A percentile compares a stretch with the other conserved stretches of the same genome.
phyloP scores from a whole-genome alignment of 495 filamentous ascomycete species.

The Parathielavia appendiculata region DNA sequence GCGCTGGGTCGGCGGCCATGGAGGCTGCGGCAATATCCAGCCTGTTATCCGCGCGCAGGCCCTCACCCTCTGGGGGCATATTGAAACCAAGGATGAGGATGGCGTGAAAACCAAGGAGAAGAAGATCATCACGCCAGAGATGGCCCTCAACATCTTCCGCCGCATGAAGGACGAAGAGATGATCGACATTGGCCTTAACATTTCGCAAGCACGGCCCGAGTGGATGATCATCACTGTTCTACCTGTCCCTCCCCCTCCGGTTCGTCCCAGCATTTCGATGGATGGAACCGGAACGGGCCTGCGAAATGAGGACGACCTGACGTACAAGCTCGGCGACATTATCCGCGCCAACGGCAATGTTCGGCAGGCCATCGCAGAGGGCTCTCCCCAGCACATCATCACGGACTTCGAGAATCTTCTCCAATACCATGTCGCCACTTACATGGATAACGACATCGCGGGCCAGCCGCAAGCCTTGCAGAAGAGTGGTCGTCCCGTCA shows the following conservation, averaged over 20 bases:
- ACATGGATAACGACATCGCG: conserved; percentile 99
- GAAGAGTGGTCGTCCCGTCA: conserved; percentile 92
- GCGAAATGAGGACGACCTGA: conserved; percentile 96
- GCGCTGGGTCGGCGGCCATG: conserved; percentile 48
- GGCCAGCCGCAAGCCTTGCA: conserved; percentile 93
- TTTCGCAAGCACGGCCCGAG: conserved; percentile 88
- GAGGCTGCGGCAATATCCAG: conserved; percentile 88
- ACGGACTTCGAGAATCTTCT: conserved; percentile 84
- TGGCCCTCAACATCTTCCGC: conserved; percentile 78
- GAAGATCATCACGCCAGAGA: conserved; percentile 73
- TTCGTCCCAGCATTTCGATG: conserved; percentile 91
- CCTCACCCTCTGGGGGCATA: conserved; percentile 63
- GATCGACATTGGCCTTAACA: conserved; percentile 80
- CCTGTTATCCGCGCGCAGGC: conserved; percentile 81
- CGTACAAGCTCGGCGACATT: conserved; percentile 96
- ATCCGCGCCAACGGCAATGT: conserved; percentile 97
- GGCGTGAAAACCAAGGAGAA: conserved; percentile 77
- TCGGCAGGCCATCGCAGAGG: conserved; percentile 76
- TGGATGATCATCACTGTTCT: conserved; percentile 98
- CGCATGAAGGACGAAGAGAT: conserved; percentile 76
- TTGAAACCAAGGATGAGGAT: conserved; percentile 60
- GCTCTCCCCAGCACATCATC: conserved; percentile 81
- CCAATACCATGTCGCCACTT: conserved; percentile 97
- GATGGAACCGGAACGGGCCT: conserved; percentile 81
- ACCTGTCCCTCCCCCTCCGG: conserved; percentile 90